phyloP scores from a whole-genome alignment of 306 rosid species.

The Datisca glomerata region DNA sequence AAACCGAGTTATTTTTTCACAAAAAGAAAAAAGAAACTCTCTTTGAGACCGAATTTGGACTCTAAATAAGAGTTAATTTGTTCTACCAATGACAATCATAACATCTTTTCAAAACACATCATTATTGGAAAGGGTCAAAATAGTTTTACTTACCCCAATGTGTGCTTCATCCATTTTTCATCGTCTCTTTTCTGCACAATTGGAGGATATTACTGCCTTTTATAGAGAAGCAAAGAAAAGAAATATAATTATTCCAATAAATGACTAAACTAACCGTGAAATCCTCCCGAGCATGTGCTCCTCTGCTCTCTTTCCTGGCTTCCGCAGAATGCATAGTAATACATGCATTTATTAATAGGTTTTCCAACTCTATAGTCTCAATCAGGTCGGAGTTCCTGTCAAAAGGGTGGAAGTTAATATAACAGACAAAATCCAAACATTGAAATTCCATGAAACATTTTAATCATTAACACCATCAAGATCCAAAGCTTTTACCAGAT shows the following conservation, averaged over 20 bases:
- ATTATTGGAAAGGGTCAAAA: not conserved
- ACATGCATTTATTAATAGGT: constrained; percentile 79
- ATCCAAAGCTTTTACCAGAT: constrained; percentile 42
- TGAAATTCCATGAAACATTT: constrained; percentile 1
- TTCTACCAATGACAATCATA: too few relatives aligned
- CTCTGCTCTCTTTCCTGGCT: constrained; percentile 94
- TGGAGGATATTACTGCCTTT: constrained; percentile 10
- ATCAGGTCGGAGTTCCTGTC: constrained; percentile 80
- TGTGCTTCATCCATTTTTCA: constrained; percentile 84
- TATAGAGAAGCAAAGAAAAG: constrained; percentile 4
- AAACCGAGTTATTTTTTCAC: too few relatives aligned
- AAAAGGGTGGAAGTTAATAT: not conserved
- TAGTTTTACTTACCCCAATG: constrained; percentile 69
- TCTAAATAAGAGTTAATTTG: too few relatives aligned
- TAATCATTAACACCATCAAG: not conserved
- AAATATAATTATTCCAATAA: not conserved
- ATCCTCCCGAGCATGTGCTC: constrained; percentile 95
- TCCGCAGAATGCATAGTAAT: constrained; percentile 92
- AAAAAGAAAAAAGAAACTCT: too few relatives aligned
- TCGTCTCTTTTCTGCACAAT: constrained; percentile 86
- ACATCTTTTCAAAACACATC: too few relatives aligned
- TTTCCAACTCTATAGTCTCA: constrained; percentile 83
- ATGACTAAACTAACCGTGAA: constrained; percentile 36
- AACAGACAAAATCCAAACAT: not conserved
- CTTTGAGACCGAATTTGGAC: too few relatives aligned